Conservation (phyloP, 768 basidiomycete genomes). For the Naganishia vaughanmartiniae region DNA sequence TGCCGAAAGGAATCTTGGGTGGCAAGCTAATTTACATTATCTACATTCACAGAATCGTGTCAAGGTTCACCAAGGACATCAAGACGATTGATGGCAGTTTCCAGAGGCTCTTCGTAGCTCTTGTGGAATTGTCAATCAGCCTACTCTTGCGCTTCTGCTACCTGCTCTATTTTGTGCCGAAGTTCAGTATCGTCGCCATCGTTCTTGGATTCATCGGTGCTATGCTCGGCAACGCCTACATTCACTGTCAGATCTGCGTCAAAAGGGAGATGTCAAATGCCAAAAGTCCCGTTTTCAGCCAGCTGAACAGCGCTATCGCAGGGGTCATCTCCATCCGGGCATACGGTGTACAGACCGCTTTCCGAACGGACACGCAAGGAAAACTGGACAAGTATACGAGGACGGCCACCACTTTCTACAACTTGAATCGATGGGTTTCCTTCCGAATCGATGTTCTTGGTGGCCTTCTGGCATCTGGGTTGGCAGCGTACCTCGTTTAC, state of each 20-base stretch:
- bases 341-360: conserved; percentile 60
- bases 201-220: conserved; percentile 54
- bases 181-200: conserved; percentile 47
- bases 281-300: conserved; percentile 57
- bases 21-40: neutral
- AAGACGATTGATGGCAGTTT: conserved; percentile 48
- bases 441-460: conserved; percentile 64
- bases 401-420: conserved; percentile 53
- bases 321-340: conserved; percentile 64
- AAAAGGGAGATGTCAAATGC: conserved; percentile 53
- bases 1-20: neutral
- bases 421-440: conserved; percentile 56
- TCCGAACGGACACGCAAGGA: conserved; percentile 57
- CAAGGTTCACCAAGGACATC: conserved; percentile 51
- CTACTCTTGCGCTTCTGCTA: conserved; percentile 44
- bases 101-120: conserved; percentile 35
- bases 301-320: conserved; percentile 62
- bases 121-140: conserved; percentile 42
- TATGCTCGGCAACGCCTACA: conserved; percentile 58
- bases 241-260: conserved; percentile 60
- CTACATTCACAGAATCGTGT: conserved; percentile 36
- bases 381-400: conserved; percentile 57
- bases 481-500: conserved; percentile 64
- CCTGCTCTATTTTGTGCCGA: conserved; percentile 44
- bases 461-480: conserved; percentile 58